These are phyloP conservation scores for Tephrocybe sp. DNA, from an alignment of 768 basidiomycete genomes.

Conservation along the genomic window DNA sequence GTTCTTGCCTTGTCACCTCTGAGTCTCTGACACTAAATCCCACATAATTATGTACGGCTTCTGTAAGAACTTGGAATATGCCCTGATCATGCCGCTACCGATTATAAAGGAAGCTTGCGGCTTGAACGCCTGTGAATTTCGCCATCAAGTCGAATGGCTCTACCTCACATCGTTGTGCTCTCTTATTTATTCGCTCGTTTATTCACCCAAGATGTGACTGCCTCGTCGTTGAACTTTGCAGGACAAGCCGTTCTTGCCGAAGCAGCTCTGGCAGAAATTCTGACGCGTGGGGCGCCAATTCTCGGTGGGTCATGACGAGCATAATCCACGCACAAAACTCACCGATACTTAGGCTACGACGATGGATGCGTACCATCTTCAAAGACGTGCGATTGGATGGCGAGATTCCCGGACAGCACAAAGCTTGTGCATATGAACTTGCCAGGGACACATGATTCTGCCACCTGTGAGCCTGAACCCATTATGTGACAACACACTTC, in stretches of 20 bases:
- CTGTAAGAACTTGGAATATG: no score
- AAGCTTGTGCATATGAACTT: conserved; percentile 48
- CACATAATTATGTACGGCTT: no score
- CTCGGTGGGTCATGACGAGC: conserved; percentile 20
- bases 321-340: background rate
- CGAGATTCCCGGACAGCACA: conserved; percentile 39
- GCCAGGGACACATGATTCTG: conserved; percentile 53
- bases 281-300: conserved; percentile 31
- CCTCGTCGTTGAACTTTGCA: background rate
- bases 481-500: background rate
- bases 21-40: no score
- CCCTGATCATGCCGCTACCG: no score
- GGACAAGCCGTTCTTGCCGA: conserved; percentile 18
- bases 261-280: conserved; percentile 28
- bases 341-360: conserved; percentile 30
- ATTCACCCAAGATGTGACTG: background rate
- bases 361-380: conserved; percentile 30
- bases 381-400: conserved; percentile 48
- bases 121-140: no score
- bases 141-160: background rate
- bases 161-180: background rate
- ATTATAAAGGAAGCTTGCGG: no score
- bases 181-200: background rate
- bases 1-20: no score
- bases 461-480: conserved; percentile 36